Evolutionary conservation across 2,329 filamentous ascomycete genomes (phyloP), one percentile per base, ranked within the genome.

Genomic region (Bipolaris victoriae): DNA sequence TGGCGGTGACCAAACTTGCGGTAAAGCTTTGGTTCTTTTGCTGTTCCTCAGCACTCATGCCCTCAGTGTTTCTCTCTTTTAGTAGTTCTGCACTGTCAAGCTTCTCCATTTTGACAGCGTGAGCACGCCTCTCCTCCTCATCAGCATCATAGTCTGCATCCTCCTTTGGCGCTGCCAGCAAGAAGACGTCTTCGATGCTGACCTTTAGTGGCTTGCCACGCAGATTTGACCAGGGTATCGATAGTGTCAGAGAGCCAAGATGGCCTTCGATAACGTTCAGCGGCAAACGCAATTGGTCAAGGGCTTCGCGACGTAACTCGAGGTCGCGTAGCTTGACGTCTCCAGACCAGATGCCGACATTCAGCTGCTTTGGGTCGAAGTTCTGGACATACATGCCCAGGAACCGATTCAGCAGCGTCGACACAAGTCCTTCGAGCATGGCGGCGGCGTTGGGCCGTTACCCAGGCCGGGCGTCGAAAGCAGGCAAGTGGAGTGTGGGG

Each of bases 311-410:
- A 54, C 93, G 91, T 46, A 99, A 85, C 80, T 99, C 91, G 57
- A 99, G 88, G 71, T 99, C 89, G 59, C 89, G 88, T 44, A 99
- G 84, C 80, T 96, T 97, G 71, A 99, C 95, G 81, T 99, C 95
- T 69, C 96, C 95, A 20, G 91, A 96, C 95, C 94, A 99, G 72
- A 99, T 99, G 63, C 96, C 95, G 63, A 99, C 93, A 76, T 99
- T 99, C 65, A 99, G 85, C 82, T 99, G 95, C 72, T 92, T 90
- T 52, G 95, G 92, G 78, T 99, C 95, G 77, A 99, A 99, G 80
- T 99, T 98, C 85, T 96, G 93, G 79, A 99, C 94, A 79, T 99
- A 99, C 90, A 98, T 97, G 84, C 95, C 96, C 86, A 99, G 82
- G 80, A 99, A 98, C 82, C 96, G 90, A 83, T 99, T 99, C 70